Evolutionary conservation across 2,329 filamentous ascomycete species (phyloP).

Genomic region (Pyrenophora teres): DNA sequence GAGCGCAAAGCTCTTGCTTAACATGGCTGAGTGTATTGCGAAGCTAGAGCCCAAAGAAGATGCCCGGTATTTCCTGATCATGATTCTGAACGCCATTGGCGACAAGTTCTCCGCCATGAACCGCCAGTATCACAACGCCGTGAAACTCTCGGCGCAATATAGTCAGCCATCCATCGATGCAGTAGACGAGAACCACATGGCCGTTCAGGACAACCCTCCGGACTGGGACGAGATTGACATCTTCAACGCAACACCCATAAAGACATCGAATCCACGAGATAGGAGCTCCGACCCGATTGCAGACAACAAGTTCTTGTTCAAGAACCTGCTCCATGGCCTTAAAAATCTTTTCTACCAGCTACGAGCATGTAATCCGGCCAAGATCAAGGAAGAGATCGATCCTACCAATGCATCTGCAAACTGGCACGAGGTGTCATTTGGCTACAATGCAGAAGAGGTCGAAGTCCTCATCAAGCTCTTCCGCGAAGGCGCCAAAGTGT

Average conservation of each 20-base stretch:
- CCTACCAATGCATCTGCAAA: conserved; percentile 78
- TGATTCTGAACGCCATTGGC: conserved; percentile 96
- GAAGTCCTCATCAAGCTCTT: conserved; percentile 96
- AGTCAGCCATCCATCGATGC: conserved; percentile 68
- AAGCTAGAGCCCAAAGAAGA: conserved; percentile 92
- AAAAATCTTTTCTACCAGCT: conserved; percentile 97
- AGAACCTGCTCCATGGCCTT: conserved; percentile 91
- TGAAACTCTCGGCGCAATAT: conserved; percentile 84
- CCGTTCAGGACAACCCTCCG: conserved; percentile 77
- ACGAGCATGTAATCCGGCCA: conserved; percentile 78
- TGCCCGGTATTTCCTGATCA: conserved; percentile 91
- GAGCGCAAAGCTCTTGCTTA: conserved; percentile 94
- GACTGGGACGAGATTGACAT: conserved; percentile 99
- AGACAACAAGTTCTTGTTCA: conserved; percentile 98
- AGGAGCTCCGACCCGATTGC: conserved; percentile 86
- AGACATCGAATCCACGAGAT: conserved; percentile 88
- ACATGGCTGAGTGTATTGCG: conserved; percentile 98
- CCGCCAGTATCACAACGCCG: conserved; percentile 88
- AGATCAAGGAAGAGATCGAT: conserved; percentile 67
- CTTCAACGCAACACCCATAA: conserved; percentile 94
- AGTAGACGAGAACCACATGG: conserved; percentile 77
- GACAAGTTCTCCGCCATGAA: conserved; percentile 99
- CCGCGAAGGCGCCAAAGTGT: conserved; percentile 92
- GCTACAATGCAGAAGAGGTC: conserved; percentile 96
- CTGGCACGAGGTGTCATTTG: conserved; percentile 94